phyloP scores from a whole-genome alignment of 345 rosid species.

The Camelina laxa region DNA sequence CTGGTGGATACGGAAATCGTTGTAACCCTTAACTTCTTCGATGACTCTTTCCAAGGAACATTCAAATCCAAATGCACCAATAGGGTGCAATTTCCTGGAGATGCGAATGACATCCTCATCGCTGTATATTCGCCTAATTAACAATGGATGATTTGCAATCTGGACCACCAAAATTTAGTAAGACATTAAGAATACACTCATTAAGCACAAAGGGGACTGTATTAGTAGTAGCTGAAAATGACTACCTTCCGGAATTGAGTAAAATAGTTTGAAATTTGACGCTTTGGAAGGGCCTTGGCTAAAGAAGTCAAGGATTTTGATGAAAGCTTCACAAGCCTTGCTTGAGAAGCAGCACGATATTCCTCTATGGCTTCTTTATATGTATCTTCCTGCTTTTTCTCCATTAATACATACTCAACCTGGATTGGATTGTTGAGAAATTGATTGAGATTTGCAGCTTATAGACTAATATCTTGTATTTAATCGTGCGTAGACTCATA shows the following conservation, averaged over 20 bases:
- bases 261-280: slow-evolving; percentile 92
- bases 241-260: slow-evolving; percentile 92
- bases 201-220: not conserved
- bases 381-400: slow-evolving; percentile 72
- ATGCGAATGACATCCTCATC: slow-evolving; percentile 76
- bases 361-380: slow-evolving; percentile 93
- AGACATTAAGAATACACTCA: not conserved
- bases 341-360: slow-evolving; percentile 77
- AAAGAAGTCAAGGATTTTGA: slow-evolving; percentile 51
- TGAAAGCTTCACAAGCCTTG: slow-evolving; percentile 65
- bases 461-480: not conserved
- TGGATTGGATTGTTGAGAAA: slow-evolving; percentile 37
- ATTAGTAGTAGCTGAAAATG: not conserved
- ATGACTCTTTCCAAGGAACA: slow-evolving; percentile 86
- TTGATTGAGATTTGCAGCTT: slow-evolving; percentile 20
- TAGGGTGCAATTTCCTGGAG: slow-evolving; percentile 78
- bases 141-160: slow-evolving; percentile 98
- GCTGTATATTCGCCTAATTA: slow-evolving; percentile 80
- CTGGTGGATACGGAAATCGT: slow-evolving; percentile 90
- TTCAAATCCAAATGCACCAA: slow-evolving; percentile 88
- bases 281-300: slow-evolving; percentile 68
- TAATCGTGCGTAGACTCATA: slow-evolving; percentile 36
- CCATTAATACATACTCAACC: slow-evolving; percentile 93
- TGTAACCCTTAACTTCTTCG: slow-evolving; percentile 80
- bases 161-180: slow-evolving; percentile 37